phyloP scores from a whole-genome alignment of 1,139 yeast species.

The Blastobotrys illinoisensis region DNA sequence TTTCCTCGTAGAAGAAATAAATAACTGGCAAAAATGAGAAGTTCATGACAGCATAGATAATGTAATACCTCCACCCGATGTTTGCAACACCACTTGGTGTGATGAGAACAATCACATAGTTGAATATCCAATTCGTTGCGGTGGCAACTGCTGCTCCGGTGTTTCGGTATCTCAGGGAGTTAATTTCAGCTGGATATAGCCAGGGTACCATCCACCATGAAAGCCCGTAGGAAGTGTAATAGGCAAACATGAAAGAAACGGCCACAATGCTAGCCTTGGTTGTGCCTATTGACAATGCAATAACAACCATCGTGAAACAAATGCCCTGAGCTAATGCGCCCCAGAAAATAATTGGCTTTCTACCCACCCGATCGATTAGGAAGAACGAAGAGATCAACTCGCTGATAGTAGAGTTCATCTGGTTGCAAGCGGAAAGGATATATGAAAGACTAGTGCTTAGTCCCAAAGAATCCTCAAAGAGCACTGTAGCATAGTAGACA shows the following conservation, averaged over 20 bases:
- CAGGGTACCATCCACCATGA: conserved; percentile 8
- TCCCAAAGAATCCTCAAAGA: conserved; percentile 12
- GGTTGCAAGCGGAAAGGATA: conserved; percentile 6
- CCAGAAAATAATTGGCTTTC: conserved; percentile 9
- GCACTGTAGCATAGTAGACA: conserved; percentile 9
- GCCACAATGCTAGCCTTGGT: conserved; percentile 12
- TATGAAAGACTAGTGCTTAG: conserved; percentile 1
- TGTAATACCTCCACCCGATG: conserved; percentile 43
- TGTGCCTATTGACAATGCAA: conserved; percentile 9
- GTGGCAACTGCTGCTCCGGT: conserved; percentile 66
- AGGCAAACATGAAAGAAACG: conserved; percentile 21
- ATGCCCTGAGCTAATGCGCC: conserved; percentile 12
- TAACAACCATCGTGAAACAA: conserved; percentile 8
- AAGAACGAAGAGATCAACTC: background rate
- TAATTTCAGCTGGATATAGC: conserved; percentile 41
- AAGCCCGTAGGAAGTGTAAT: conserved; percentile 3
- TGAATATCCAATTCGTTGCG: conserved; percentile 69
- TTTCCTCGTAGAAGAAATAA: conserved; percentile 54
- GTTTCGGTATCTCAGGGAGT: conserved; percentile 62
- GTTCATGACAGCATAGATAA: conserved; percentile 44
- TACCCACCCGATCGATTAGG: conserved; percentile 8
- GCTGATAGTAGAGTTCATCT: background rate
- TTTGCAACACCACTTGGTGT: conserved; percentile 43
- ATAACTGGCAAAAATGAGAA: conserved; percentile 43
- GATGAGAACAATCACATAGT: conserved; percentile 57